These are phyloP conservation scores for Colletotrichum neosansevieriae DNA, from an alignment of 2,329 filamentous ascomycete species.

Conservation along the genomic window DNA sequence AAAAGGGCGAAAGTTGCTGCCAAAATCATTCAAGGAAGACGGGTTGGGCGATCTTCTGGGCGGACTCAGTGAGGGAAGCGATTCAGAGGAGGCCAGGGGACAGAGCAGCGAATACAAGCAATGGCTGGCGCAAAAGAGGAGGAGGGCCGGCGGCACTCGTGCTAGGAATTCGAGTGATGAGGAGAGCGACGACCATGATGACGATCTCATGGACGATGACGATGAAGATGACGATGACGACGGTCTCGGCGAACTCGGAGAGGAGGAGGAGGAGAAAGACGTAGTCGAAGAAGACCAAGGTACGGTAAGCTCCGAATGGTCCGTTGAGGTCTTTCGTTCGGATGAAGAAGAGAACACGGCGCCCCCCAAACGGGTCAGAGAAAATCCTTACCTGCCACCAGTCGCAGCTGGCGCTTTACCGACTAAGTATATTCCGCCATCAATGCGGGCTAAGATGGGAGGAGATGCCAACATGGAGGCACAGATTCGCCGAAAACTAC, in stretches of 20 bases:
- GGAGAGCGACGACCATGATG: constrained; percentile 30
- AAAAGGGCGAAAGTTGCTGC: constrained; percentile 79
- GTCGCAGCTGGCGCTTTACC: constrained; percentile 54
- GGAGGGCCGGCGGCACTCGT: constrained; percentile 53
- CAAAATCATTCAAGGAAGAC: constrained; percentile 82
- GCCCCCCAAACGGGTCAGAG: constrained; percentile 65
- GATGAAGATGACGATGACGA: constrained; percentile 45
- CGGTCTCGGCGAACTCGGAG: constrained; percentile 46
- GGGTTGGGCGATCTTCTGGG: constrained; percentile 84
- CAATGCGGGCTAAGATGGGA: constrained; percentile 73
- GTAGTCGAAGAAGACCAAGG: constrained; percentile 46
- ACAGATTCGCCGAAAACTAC: constrained; percentile 81
- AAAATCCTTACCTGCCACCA: constrained; percentile 92
- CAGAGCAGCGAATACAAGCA: constrained; percentile 68
- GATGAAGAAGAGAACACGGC: constrained; percentile 48
- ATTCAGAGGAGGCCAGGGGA: constrained; percentile 62
- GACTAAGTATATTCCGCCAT: constrained; percentile 90
- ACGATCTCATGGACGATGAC: constrained; percentile 29
- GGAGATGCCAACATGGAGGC: constrained; percentile 75
- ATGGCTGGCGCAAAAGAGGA: constrained; percentile 71
- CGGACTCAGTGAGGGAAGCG: constrained; percentile 62
- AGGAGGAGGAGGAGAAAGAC: constrained; percentile 45
- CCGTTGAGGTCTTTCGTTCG: constrained; percentile 56
- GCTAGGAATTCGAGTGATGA: neutral
- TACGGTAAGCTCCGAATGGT: constrained; percentile 47